These are phyloP conservation scores for Xerocomellus dryophilus DNA, from an alignment of 768 basidiomycete species.

Conservation along the genomic window DNA sequence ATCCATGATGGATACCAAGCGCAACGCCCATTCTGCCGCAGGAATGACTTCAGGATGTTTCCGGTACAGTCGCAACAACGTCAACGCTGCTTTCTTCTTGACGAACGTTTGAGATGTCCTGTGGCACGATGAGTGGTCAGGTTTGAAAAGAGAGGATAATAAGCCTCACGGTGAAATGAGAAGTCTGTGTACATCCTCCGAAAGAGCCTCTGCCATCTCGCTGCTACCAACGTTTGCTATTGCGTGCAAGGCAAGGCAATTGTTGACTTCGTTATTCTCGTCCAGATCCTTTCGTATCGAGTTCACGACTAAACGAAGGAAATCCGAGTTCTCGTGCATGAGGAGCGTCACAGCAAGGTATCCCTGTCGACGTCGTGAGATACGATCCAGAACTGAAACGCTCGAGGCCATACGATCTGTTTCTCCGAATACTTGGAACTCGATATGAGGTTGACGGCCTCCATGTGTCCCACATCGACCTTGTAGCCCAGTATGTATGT, in stretches of 20 bases:
- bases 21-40: constrained; percentile 91
- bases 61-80: constrained; percentile 86
- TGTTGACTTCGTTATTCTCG: constrained; percentile 90
- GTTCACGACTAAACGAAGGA: constrained; percentile 94
- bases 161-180: constrained; percentile 84
- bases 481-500: constrained; percentile 99
- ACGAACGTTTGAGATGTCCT: constrained; percentile 95
- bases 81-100: constrained; percentile 97
- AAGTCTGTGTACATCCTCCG: constrained; percentile 89
- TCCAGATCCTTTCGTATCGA: constrained; percentile 97
- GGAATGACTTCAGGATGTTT: constrained; percentile 95
- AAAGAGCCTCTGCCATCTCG: constrained; percentile 97
- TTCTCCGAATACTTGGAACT: constrained; percentile 97
- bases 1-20: constrained; percentile 95
- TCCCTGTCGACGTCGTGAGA: constrained; percentile 52
- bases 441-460: constrained; percentile 96
- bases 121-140: constrained; percentile 13
- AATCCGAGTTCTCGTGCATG: constrained; percentile 99
- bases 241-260: constrained; percentile 94
- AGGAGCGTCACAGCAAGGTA: constrained; percentile 95
- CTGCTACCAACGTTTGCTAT: constrained; percentile 97
- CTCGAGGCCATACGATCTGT: constrained; percentile 76
- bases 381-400: not conserved
- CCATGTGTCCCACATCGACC: constrained; percentile 99
- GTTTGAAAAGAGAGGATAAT: not conserved